Percentiles rank a stretch among this genome's conserved stretches.
These are phyloP conservation scores for Saprolegnia parasitica DNA, from an alignment of 352 stramenopile species.

Conservation along the genomic window DNA sequence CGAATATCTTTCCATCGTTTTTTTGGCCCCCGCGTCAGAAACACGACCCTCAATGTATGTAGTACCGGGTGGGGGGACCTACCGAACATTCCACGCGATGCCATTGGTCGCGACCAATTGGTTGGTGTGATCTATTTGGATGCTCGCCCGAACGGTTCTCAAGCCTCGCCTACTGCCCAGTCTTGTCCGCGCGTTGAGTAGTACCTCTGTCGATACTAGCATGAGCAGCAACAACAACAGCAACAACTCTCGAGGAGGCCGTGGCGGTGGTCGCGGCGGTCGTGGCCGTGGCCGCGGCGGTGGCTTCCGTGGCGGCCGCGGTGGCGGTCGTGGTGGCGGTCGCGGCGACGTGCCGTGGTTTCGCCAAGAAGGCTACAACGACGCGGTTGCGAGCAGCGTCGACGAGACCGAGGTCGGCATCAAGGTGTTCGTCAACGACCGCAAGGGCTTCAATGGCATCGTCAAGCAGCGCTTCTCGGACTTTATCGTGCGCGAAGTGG, in stretches of 20 bases:
- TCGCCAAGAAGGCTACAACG: constrained; percentile 62
- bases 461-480: constrained; percentile 90
- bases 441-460: constrained; percentile 73
- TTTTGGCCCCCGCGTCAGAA: not conserved
- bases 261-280: constrained; percentile 30
- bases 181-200: not conserved
- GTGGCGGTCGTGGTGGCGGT: constrained; percentile 30
- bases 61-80: not conserved
- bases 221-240: not conserved
- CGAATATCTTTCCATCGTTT: constrained; percentile 2
- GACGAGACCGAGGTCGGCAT: constrained; percentile 76
- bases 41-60: not conserved
- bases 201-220: not conserved
- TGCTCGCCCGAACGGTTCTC: not conserved
- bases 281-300: constrained; percentile 27
- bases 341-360: constrained; percentile 38
- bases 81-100: not conserved
- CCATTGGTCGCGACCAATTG: not conserved
- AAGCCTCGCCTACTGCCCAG: not conserved
- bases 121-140: not conserved
- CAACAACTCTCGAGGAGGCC: constrained; percentile 21
- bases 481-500: constrained; percentile 88
- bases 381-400: constrained; percentile 65
- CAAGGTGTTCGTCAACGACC: constrained; percentile 51
- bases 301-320: constrained; percentile 26